Evolutionary conservation across 345 rosid species (phyloP), one percentile per base, ranked within the genome.

Genomic region (Xanthoceras sorbifolium): DNA sequence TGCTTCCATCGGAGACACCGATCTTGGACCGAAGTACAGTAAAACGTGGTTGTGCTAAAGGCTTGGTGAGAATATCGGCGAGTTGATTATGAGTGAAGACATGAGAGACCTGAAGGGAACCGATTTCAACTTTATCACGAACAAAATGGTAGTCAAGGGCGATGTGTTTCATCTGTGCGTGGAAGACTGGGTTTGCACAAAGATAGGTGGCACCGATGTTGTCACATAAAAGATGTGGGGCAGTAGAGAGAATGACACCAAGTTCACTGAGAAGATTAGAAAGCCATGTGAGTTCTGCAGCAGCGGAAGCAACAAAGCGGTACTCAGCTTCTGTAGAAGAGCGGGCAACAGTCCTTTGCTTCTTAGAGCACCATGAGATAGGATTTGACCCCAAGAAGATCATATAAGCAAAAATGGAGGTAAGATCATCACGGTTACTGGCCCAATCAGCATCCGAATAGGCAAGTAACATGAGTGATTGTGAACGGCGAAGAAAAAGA

Each of bases 181-280:
- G 60, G 12, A 77, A 69, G 1, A 69, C 15, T 0, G 26, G 68
- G 52, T 77, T 70, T 0, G n/a, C 7, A 18, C 34, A 26, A 0
- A 77, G 9, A 8, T 70, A 62, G 1, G 65, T 72, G 0, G 72
- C 71, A n/a, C 77, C 76, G 0, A 78, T 2, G 6, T 72, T 78
- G n/a, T 78, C 77, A 28, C 66, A 64, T 0, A 1, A 52, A 3
- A 72, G 23, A 0, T 1, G 15, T 3, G 72, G 72, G 3, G 40
- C 14, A 4, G 0, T 0, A 14, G 31, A 18, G 0, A 10, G 1
- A 4, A 6, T 10, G 6, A 64, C 0, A 1, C 54, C 12, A 23
- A 78, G 60, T 10, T 72, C 42, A 0, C 4, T 1, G 0, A 78
- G 44, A 4, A 77, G 36, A 32, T 18, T 23, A 1, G 22, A 2